A percentile compares a stretch with the other conserved stretches of the same genome.
phyloP scores from a whole-genome alignment of 371 early-diverging fungal genomes.

The Lichtheimia hyalospora region DNA sequence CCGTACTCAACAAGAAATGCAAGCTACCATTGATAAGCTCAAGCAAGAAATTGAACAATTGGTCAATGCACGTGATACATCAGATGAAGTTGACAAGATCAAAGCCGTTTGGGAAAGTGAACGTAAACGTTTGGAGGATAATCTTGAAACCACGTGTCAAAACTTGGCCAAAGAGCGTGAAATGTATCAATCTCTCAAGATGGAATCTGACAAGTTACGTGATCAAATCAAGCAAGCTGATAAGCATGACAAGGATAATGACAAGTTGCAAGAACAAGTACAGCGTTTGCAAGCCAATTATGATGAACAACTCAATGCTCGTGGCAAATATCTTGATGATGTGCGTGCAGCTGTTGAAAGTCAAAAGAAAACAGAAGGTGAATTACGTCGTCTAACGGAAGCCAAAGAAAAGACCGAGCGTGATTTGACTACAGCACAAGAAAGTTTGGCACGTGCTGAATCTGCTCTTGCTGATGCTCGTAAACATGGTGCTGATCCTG shows the following conservation, averaged over 20 bases:
- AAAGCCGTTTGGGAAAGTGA: constrained; percentile 59
- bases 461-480: constrained; percentile 21
- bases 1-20: constrained; percentile 27
- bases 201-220: constrained; percentile 31
- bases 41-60: constrained; percentile 51
- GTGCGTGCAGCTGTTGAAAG: constrained; percentile 39
- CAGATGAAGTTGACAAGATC: constrained; percentile 45
- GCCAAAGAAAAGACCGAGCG: constrained; percentile 46
- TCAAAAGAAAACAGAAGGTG: constrained; percentile 47
- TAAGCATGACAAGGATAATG: constrained; percentile 32
- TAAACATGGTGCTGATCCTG: constrained; percentile 26
- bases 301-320: constrained; percentile 32
- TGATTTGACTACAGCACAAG: constrained; percentile 19
- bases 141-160: constrained; percentile 35
- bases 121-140: constrained; percentile 51
- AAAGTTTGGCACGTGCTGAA: constrained; percentile 22
- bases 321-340: constrained; percentile 39
- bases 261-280: constrained; percentile 36
- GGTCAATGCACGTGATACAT: constrained; percentile 39
- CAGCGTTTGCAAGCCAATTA: constrained; percentile 31
- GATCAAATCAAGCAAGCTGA: constrained; percentile 46
- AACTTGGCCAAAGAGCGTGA: constrained; percentile 30
- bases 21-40: constrained; percentile 44
- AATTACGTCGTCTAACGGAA: constrained; percentile 37
- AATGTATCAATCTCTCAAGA: constrained; percentile 33